Base-by-base conservation (phyloP, 441 rosid genomes). In the Codiaeum variegatum region DNA sequence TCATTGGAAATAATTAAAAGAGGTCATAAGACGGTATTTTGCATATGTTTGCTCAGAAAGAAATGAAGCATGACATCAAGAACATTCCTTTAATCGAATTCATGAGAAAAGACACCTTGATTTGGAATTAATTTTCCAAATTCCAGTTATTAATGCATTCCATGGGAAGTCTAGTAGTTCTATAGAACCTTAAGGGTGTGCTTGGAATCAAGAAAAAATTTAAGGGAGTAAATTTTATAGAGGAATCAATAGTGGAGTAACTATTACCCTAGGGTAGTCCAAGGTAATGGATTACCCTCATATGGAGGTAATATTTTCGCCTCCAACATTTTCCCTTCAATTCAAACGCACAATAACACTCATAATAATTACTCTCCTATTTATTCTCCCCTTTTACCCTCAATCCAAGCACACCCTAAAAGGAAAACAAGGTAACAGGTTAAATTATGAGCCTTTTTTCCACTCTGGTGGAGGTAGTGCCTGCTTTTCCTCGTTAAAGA, bases 1-100 rank as follows among this genome's bases (percentile, higher is more conserved):
- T 78, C 67, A 84, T 40, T 77, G 66, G 49, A 46, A 70, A 77
- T 70, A 79, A 73, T 70, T n/a, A 38, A 38, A 62, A 76, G 47
- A 77, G 62, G 26, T 44, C 10, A 69, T 13, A 46, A 66, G 62
- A 29, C 28, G 56, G 73, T 29, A 19, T 68, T 69, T 26, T 75
- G 61, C 36, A n/a, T 73, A 16, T 42, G 67, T 55, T 73, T 60
- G 29, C 31, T 31, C 11, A 31, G 63, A 66, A 36, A 32, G 32
- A 63, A 36, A 68, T 32, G 23, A 49, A 73, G 29, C 11, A 40
- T 21, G 10, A 51, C n/a, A 5, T 6, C 28, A 2, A 21, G 36
- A 32, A 29, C 26, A 38, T 61, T 69, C 16, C 15, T 42, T 52
- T 6, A 47, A 72, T 67, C 64, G n/a, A 71, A 36, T 52, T 34